A percentile compares a stretch with the other conserved stretches of the same genome.
phyloP scores from a whole-genome alignment of 2,329 filamentous ascomycete genomes.

The Ramularia collo-cygni region DNA sequence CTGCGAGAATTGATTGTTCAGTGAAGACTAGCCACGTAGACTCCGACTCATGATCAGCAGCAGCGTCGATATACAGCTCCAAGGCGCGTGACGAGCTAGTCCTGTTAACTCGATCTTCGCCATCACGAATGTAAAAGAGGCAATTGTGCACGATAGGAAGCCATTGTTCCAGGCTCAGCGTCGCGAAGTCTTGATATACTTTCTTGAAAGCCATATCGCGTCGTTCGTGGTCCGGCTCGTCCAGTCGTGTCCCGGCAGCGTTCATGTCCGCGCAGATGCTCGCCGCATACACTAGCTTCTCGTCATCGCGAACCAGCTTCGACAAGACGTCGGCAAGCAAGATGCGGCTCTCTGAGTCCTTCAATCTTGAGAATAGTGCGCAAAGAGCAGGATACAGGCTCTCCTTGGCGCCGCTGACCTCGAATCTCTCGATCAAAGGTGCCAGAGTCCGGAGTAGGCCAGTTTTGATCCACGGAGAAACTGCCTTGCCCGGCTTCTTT shows the following conservation, averaged over 20 bases:
- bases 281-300: slow-evolving; percentile 56
- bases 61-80: slow-evolving; percentile 64
- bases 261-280: slow-evolving; percentile 73
- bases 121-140: slow-evolving; percentile 76
- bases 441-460: slow-evolving; percentile 73
- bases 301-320: slow-evolving; percentile 61
- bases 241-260: slow-evolving; percentile 65
- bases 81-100: slow-evolving; percentile 75
- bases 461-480: slow-evolving; percentile 77
- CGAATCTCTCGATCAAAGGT: slow-evolving; percentile 48
- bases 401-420: slow-evolving; percentile 24
- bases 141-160: slow-evolving; percentile 81
- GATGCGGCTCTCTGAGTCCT: slow-evolving; percentile 68
- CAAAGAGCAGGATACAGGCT: slow-evolving; percentile 68
- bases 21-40: slow-evolving; percentile 51
- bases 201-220: slow-evolving; percentile 68
- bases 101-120: slow-evolving; percentile 82
- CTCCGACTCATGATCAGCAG: slow-evolving; percentile 45
- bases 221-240: slow-evolving; percentile 81
- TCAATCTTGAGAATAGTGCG: slow-evolving; percentile 84
- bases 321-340: slow-evolving; percentile 66
- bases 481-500: slow-evolving; percentile 73
- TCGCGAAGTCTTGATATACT: slow-evolving; percentile 59
- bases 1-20: slow-evolving; percentile 60
- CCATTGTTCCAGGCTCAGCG: slow-evolving; percentile 70